Evolutionary conservation across 2,329 filamentous ascomycete species (phyloP).

Genomic region (Paraphaeosphaeria sporulosa): DNA sequence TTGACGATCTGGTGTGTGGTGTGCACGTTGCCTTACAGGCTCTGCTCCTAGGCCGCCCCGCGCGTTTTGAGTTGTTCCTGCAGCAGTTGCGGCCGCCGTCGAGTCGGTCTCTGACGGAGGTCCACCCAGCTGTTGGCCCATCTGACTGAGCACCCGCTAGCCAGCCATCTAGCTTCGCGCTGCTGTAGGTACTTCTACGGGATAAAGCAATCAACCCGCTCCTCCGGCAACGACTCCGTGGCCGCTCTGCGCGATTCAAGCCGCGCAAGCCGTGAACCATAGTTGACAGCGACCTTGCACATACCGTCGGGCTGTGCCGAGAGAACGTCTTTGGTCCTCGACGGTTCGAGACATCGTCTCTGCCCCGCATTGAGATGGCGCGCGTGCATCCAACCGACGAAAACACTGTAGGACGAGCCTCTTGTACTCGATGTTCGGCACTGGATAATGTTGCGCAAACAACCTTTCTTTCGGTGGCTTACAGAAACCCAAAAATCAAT

Average conservation of each 20-base stretch:
- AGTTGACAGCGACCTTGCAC: not conserved
- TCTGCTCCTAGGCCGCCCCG: not conserved
- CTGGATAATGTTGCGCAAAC: not conserved
- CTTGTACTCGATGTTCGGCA: not conserved
- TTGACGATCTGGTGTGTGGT: not conserved
- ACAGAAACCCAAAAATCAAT: not conserved
- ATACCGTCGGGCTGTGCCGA: conserved; percentile 6
- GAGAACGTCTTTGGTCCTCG: not conserved
- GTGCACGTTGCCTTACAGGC: not conserved
- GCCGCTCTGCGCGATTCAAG: not conserved
- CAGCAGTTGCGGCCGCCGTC: conserved; percentile 32
- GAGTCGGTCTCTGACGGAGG: conserved; percentile 17
- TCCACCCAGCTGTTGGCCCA: conserved; percentile 5
- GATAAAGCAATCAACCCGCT: not conserved
- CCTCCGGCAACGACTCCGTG: not conserved
- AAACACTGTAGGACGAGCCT: not conserved
- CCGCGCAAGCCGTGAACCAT: not conserved
- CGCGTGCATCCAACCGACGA: conserved; percentile 9
- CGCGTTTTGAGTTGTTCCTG: conserved; percentile 30
- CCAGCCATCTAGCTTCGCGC: not conserved
- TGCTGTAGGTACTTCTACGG: not conserved
- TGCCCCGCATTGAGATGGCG: not conserved
- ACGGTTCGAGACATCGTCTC: not conserved
- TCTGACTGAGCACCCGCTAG: conserved; percentile 19
- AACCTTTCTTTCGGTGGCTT: not conserved